Evolutionary conservation across 192 early-diverging fungal genomes (phyloP).

Genomic region (Linnemannia zychae): DNA sequence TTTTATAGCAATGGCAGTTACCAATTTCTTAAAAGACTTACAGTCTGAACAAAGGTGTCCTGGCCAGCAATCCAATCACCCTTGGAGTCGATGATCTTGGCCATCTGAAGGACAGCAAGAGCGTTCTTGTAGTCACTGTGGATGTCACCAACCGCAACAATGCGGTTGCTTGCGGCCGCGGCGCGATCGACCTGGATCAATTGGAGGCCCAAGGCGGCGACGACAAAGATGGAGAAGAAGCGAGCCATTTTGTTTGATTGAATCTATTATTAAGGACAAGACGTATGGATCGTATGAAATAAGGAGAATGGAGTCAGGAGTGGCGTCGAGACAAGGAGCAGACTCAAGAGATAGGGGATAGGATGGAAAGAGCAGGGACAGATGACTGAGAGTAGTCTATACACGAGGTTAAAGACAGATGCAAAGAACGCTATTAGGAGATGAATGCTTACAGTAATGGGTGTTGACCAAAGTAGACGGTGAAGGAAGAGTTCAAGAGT

Average conservation of each 20-base stretch:
- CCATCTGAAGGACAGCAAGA: conserved; percentile 66
- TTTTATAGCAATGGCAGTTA: background rate
- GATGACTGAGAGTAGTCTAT: background rate
- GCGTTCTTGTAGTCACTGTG: conserved; percentile 75
- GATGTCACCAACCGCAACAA: conserved; percentile 79
- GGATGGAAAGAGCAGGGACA: too few relatives aligned
- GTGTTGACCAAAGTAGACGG: background rate
- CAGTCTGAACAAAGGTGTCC: conserved; percentile 77
- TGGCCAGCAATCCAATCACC: conserved; percentile 68
- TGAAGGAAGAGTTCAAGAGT: background rate
- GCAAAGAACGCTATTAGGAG: background rate
- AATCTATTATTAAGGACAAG: background rate
- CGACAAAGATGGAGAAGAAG: background rate
- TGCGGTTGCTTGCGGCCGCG: conserved; percentile 50
- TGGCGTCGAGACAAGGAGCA: background rate
- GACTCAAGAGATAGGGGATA: background rate
- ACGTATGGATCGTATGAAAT: background rate
- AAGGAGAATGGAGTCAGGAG: background rate
- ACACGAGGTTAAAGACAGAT: background rate
- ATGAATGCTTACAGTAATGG: background rate
- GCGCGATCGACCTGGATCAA: background rate
- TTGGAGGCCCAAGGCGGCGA: background rate
- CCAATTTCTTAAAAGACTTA: conserved; percentile 19
- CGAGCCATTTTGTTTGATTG: background rate
- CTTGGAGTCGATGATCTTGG: conserved; percentile 68